phyloP scores from a whole-genome alignment of 352 stramenopile species.

The Phytophthora europaea region DNA sequence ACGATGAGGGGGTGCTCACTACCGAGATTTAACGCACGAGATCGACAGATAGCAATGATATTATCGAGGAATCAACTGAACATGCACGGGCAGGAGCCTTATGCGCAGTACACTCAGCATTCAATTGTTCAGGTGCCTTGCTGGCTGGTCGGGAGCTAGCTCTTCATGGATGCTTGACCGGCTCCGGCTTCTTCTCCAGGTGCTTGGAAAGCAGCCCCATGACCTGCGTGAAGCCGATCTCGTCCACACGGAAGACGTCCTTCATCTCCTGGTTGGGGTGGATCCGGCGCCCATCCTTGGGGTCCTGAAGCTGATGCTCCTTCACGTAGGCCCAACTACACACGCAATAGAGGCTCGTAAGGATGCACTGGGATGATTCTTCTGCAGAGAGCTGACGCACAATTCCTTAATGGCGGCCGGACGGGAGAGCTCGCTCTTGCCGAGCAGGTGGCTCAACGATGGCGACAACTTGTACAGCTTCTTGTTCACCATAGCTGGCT shows the following conservation, averaged over 20 bases:
- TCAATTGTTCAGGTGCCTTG: not conserved
- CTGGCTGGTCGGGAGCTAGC: constrained; percentile 5
- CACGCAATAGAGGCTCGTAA: not conserved
- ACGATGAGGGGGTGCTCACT: constrained; percentile 76
- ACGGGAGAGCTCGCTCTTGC: constrained; percentile 77
- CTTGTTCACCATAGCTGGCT: constrained; percentile 26
- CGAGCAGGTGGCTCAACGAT: constrained; percentile 65
- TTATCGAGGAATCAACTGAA: constrained; percentile 16
- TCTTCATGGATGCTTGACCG: constrained; percentile 7
- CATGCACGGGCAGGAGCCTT: not conserved
- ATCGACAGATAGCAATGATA: constrained; percentile 8
- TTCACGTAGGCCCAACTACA: constrained; percentile 82
- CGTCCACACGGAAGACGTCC: constrained; percentile 67
- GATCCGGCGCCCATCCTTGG: constrained; percentile 74
- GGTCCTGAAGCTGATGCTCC: constrained; percentile 79
- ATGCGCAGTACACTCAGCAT: not conserved
- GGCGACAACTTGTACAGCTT: constrained; percentile 75
- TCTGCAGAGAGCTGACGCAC: constrained; percentile 46
- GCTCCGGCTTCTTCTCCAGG: constrained; percentile 51
- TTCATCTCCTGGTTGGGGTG: constrained; percentile 76
- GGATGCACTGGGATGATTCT: not conserved
- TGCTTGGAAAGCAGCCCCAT: constrained; percentile 79
- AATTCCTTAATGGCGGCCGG: constrained; percentile 82
- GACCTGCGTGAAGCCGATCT: constrained; percentile 84
- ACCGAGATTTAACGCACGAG: constrained; percentile 58